Evolutionary conservation across 176 grass and related monocot genomes (phyloP).

Genomic region (Melocanna baccifera): DNA sequence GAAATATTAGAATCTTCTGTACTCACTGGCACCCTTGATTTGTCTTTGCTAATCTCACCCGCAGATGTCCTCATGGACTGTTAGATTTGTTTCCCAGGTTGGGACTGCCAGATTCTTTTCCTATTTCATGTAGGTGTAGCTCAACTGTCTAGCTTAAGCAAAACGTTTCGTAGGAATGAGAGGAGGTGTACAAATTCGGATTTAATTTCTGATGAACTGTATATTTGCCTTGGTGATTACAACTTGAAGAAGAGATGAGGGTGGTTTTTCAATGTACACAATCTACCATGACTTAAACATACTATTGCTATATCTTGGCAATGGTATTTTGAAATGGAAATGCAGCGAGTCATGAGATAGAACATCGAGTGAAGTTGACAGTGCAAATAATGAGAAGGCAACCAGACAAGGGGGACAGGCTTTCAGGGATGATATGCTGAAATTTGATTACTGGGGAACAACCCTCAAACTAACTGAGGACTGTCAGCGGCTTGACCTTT

Average conservation of each 20-base stretch:
- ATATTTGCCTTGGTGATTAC: neutral
- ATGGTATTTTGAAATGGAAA: neutral
- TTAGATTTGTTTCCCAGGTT: neutral
- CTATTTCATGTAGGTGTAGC: neutral
- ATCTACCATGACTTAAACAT: conserved; percentile 1
- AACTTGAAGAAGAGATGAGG: neutral
- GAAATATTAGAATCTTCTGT: neutral
- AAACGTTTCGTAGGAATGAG: neutral
- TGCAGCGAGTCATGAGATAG: neutral
- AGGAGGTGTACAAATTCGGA: neutral
- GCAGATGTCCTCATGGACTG: neutral
- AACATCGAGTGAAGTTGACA: neutral
- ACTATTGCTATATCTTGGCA: neutral
- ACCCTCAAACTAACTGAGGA: neutral
- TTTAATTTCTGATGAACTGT: neutral
- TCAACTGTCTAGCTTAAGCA: conserved; percentile 6
- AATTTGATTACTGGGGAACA: neutral
- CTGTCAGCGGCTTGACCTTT: neutral
- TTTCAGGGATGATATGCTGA: neutral
- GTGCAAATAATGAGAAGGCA: neutral
- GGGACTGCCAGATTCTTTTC: neutral
- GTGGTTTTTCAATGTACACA: neutral
- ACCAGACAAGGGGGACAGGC: neutral
- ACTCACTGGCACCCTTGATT: conserved; percentile 2
- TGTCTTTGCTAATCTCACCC: neutral